Base-by-base conservation (phyloP, 768 basidiomycete species). In the Suillus cothurnatus region DNA sequence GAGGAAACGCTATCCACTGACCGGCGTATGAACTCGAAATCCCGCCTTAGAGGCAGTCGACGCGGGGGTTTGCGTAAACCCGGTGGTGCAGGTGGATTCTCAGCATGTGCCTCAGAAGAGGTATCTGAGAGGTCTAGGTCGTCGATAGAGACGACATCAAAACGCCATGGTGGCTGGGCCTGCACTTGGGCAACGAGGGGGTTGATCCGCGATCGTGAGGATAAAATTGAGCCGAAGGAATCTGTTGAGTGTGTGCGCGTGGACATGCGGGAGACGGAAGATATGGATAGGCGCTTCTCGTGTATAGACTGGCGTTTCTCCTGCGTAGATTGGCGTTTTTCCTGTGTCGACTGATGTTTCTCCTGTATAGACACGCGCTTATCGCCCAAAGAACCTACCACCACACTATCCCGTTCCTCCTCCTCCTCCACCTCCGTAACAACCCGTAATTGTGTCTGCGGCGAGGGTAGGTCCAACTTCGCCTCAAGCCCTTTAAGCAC, bases 81-180 rank as follows among this genome's bases (percentile, higher is more conserved):
- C 9, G 84, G 82, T 0, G 83, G 84, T 1, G 77, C 76, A 38
- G 81, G 72, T 6, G 81, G 80, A 3, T 70, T 77, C 41, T 73
- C 80, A 14, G 68, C 77, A 23, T 82, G 80, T 36, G 79, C 74
- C 47, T 87, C 83, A 1, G 90, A 91, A 17, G 89, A 91, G 1
- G 86, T 84, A 72, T 93, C 92, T 1, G 92, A 93, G n/a, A 93
- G 77, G 64, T 93, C 91, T 49, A 92, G 77, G 47, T 93, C 92
- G 71, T 93, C 91, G 56, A 93, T 86, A 7, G 91, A 90, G 26
- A 89, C 89, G 55, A 92, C 84, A 65, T 93, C 90, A 58, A 91
- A 86, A 66, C 79, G 81, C 86, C 83, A 91, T 34, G 81, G 85
- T 1, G 83, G 79, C 36, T 80, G 73, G 23, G 73, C 75, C 55